A percentile compares a stretch with the other conserved stretches of the same genome.
These are phyloP conservation scores for Verruconis gallopava DNA, from an alignment of 2,329 filamentous ascomycete species.

Conservation along the genomic window DNA sequence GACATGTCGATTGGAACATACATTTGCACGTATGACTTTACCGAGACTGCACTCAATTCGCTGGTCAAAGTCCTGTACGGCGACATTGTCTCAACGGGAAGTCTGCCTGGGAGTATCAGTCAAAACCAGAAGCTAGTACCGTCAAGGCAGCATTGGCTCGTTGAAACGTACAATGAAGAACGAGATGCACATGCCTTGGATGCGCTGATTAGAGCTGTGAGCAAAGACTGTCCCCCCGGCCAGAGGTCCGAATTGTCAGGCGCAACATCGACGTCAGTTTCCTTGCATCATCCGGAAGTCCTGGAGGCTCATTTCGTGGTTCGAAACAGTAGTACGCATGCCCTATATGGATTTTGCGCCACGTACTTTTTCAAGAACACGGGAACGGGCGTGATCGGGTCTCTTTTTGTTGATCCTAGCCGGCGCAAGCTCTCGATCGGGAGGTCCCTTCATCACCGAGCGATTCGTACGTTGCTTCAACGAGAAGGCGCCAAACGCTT, in stretches of 20 bases:
- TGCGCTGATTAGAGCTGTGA: constrained; percentile 57
- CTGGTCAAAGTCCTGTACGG: constrained; percentile 53
- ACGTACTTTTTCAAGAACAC: constrained; percentile 68
- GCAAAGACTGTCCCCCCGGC: constrained; percentile 51
- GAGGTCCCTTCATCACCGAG: constrained; percentile 74
- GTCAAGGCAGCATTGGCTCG: constrained; percentile 77
- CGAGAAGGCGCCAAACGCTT: constrained; percentile 62
- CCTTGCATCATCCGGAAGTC: constrained; percentile 55
- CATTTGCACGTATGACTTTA: constrained; percentile 92
- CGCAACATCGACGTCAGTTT: constrained; percentile 61
- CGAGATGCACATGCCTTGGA: constrained; percentile 63
- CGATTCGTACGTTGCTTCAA: constrained; percentile 61
- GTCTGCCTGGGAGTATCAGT: constrained; percentile 57
- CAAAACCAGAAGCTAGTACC: constrained; percentile 80
- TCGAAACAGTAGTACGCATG: constrained; percentile 81
- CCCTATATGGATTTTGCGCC: constrained; percentile 81
- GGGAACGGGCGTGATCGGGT: constrained; percentile 62
- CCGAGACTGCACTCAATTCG: constrained; percentile 77
- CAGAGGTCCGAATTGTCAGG: constrained; percentile 56
- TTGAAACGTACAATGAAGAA: constrained; percentile 73
- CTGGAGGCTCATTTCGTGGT: constrained; percentile 84
- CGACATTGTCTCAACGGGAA: constrained; percentile 46
- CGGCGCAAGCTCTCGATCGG: constrained; percentile 85
- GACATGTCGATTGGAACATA: constrained; percentile 85
- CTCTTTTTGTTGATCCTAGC: constrained; percentile 77